These are phyloP conservation scores for Calocybe indica DNA, from an alignment of 768 basidiomycete species.

Conservation along the genomic window DNA sequence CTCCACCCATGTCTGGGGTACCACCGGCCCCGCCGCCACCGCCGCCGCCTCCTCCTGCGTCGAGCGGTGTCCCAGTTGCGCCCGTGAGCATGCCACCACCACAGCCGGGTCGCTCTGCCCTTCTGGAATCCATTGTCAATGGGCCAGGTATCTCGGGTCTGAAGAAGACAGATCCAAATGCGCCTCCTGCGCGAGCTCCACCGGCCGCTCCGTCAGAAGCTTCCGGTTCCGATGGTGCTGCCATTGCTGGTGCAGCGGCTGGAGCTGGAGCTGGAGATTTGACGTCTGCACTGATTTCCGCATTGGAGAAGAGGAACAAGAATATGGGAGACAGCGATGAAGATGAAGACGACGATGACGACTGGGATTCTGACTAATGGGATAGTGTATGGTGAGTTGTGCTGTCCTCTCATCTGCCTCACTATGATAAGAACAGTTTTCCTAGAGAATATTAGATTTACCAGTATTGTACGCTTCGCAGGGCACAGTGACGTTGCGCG, in stretches of 20 bases:
- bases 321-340: constrained; percentile 84
- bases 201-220: constrained; percentile 24
- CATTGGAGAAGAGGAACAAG: constrained; percentile 77
- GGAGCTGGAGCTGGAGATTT: constrained; percentile 62
- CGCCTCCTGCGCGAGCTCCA: constrained; percentile 27
- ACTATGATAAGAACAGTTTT: too few species aligned
- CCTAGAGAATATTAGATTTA: too few species aligned
- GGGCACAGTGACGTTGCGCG: too few species aligned
- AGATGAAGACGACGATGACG: constrained; percentile 66
- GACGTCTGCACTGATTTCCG: constrained; percentile 79
- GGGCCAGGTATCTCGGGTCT: constrained; percentile 72
- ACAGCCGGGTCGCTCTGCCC: constrained; percentile 26
- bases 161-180: constrained; percentile 47
- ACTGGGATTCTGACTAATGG: constrained; percentile 48
- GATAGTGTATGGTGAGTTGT: background rate
- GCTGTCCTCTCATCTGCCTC: too few species aligned
- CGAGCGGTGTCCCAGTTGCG: constrained; percentile 16
- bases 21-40: constrained; percentile 24
- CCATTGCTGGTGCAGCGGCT: constrained; percentile 27
- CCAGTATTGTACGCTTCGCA: too few species aligned
- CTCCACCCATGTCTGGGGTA: constrained; percentile 17
- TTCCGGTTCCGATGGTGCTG: constrained; percentile 25
- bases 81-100: background rate
- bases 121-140: constrained; percentile 71
- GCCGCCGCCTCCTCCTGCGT: constrained; percentile 53